Evolutionary conservation across 2,329 filamentous ascomycete genomes (phyloP).

Genomic region (Helotiales sp.): DNA sequence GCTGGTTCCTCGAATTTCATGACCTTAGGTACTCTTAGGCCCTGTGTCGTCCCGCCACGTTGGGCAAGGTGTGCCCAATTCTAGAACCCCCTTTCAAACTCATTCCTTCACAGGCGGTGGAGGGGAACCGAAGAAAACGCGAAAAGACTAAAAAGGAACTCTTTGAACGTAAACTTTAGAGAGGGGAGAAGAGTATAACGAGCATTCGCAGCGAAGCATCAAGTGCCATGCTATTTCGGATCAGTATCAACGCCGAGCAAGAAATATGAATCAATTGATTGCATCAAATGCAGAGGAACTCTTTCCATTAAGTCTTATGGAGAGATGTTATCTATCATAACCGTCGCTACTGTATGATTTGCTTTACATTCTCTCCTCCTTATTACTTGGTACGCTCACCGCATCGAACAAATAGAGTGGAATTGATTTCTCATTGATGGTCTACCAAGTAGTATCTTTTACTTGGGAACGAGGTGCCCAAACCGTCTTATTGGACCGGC

Average conservation of each 20-base stretch:
- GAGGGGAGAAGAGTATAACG: background rate
- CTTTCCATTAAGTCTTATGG: background rate
- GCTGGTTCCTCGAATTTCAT: background rate
- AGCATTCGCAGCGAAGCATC: background rate
- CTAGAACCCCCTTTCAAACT: background rate
- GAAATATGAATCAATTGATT: background rate
- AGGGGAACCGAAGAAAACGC: background rate
- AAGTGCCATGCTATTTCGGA: background rate
- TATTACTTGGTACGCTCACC: background rate
- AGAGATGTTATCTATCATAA: background rate
- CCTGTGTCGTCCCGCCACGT: background rate
- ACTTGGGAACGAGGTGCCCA: background rate
- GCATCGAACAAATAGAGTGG: background rate
- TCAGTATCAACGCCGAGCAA: background rate
- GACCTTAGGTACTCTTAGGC: background rate
- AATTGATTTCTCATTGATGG: background rate
- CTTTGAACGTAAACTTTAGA: background rate
- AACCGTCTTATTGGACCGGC: background rate
- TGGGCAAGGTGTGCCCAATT: background rate
- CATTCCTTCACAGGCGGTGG: background rate
- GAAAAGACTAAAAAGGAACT: background rate
- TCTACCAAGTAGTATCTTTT: background rate
- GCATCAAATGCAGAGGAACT: background rate
- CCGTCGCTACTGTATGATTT: background rate
- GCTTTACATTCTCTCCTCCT: background rate